Evolutionary conservation across 108 stramenopile genomes (phyloP).

Genomic region (Seminavis robusta): DNA sequence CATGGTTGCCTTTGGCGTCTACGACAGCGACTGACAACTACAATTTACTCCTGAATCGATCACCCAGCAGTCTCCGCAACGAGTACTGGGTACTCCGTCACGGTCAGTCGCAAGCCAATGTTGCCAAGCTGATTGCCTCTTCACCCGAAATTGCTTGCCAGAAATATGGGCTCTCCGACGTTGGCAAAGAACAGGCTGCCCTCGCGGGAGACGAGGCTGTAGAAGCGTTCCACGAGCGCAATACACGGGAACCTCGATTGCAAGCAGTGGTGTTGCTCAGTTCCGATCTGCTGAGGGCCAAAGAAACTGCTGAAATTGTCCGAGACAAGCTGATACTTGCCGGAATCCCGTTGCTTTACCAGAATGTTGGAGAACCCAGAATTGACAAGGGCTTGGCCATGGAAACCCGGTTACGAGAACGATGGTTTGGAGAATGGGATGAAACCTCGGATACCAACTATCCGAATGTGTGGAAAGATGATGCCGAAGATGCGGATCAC

Average conservation of each 20-base stretch:
- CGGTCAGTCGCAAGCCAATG: constrained; percentile 86
- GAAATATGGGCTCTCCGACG: constrained; percentile 62
- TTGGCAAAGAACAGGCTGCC: constrained; percentile 67
- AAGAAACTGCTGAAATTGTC: constrained; percentile 36
- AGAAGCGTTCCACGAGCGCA: constrained; percentile 1
- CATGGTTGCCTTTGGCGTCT: neutral
- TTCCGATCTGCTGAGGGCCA: constrained; percentile 29
- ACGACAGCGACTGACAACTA: too few relatives aligned
- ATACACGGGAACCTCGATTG: constrained; percentile 1
- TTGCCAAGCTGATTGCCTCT: constrained; percentile 71
- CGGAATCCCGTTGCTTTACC: neutral
- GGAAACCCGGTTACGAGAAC: constrained; percentile 73
- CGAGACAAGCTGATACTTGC: too few relatives aligned
- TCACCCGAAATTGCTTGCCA: constrained; percentile 60
- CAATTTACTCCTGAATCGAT: neutral
- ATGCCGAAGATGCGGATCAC: constrained; percentile 55
- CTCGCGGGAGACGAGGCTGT: constrained; percentile 53
- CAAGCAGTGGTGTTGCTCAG: constrained; percentile 30
- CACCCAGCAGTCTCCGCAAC: constrained; percentile 20
- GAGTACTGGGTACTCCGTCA: constrained; percentile 74
- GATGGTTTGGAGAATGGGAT: constrained; percentile 78
- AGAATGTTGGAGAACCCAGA: constrained; percentile 19
- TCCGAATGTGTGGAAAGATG: constrained; percentile 78
- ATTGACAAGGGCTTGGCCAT: constrained; percentile 32
- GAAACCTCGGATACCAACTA: constrained; percentile 57